Evolutionary conservation across 2,329 filamentous ascomycete species (phyloP), one percentile per base, ranked within the genome.

Genomic region (Clathrospora elynae): DNA sequence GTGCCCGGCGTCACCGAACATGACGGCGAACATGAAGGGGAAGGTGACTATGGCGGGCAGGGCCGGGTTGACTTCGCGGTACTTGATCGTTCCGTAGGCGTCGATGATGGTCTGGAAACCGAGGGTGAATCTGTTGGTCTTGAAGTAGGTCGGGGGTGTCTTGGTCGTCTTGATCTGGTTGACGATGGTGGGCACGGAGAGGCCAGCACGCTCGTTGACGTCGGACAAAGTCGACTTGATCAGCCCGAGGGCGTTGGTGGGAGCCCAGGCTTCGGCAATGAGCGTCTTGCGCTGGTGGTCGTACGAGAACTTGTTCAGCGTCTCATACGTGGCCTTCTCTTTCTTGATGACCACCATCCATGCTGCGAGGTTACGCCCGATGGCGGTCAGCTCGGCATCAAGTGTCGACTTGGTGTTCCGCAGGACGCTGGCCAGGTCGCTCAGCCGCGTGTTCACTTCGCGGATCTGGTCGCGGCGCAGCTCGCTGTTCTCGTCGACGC

Each of bases 71-170:
- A 96, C 88, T 75, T 99, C 93, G 58, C 88, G 88, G 73, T 99
- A 99, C 56, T 95, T 97, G 48, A 93, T 88, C 28, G 93, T 96
- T 66, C 93, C 95, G 66, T 99, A 99, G 18, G 95, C 93, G 63
- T 99, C 92, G 70, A 99, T 95, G 70, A 99, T 99, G 45, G 92
- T 97, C 73, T 99, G 93, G 78, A 99, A 99, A 16, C 87, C 93
- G 64, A 96, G 86, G 3, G 95, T 99, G 68, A 97, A 97, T 73
- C 92, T 96, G 79, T 99, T 99, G 20, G 91, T 96, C 77, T 95
- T 95, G 72, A 96, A 84, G 71, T 95, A 97, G 1, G 93, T 99
- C 1, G 93, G 93, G 17, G 95, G 93, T 5, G 89, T 97, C 79
- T 96, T 97, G 75, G 91, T 96, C 29, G 92, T 97, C 61, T 85